phyloP scores from a whole-genome alignment of 75 land plant genomes.

The Larix kaempferi region DNA sequence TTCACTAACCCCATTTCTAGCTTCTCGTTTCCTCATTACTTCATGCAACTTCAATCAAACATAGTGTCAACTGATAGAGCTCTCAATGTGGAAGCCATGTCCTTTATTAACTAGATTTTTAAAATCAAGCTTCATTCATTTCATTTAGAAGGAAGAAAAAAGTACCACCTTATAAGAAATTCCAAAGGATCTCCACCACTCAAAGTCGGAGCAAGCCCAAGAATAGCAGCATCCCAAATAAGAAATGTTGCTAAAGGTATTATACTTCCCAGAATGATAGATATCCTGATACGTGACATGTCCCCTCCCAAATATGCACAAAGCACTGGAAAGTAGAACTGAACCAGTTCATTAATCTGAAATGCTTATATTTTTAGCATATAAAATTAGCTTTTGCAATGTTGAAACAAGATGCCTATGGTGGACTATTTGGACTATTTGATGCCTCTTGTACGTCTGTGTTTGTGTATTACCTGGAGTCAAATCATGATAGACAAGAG shows the following conservation, averaged over 20 bases:
- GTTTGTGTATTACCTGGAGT: conserved; percentile 47
- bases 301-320: conserved; percentile 78
- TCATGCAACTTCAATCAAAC: too few species aligned
- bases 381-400: not conserved
- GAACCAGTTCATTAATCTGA: not conserved
- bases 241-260: conserved; percentile 65
- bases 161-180: conserved; percentile 22
- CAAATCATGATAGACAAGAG: conserved; percentile 86
- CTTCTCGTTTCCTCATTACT: too few species aligned
- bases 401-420: not conserved
- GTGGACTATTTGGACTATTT: not conserved
- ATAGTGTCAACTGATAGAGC: not conserved
- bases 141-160: not conserved
- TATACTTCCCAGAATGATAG: conserved; percentile 65
- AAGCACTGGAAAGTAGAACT: conserved; percentile 39
- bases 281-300: conserved; percentile 50
- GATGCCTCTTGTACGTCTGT: not conserved
- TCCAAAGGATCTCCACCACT: conserved; percentile 39
- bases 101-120: not conserved
- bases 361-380: not conserved
- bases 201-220: conserved; percentile 35
- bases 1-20: too few species aligned
- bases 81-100: not conserved
- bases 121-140: not conserved
- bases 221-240: conserved; percentile 65